Evolutionary conservation across 1,139 yeast genomes (phyloP).

Genomic region (Pneumocystis jirovecii): DNA sequence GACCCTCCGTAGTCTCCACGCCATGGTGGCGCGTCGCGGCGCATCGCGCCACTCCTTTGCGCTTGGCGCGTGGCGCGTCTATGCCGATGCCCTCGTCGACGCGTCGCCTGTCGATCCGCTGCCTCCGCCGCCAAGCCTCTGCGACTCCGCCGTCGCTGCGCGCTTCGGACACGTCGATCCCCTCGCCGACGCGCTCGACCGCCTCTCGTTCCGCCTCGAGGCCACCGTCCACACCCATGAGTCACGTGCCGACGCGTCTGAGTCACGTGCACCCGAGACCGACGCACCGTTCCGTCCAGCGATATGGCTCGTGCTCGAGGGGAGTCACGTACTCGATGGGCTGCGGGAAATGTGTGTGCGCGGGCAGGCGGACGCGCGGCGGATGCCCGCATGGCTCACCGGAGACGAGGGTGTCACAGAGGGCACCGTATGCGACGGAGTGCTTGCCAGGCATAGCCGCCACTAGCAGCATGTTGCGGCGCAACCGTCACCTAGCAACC

Average conservation of each 20-base stretch:
- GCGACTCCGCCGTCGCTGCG: conserved; percentile 4
- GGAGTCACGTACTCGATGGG: conserved; percentile 71
- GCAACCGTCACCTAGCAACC: too few species aligned
- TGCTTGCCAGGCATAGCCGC: neutral
- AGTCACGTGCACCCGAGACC: too few species aligned
- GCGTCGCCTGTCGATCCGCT: conserved; percentile 37
- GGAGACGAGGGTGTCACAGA: conserved; percentile 47
- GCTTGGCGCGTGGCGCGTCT: conserved; percentile 38
- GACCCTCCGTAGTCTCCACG: neutral
- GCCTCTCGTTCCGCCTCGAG: conserved; percentile 17
- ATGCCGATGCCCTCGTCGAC: conserved; percentile 53
- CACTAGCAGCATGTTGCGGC: too few species aligned
- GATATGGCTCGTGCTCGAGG: conserved; percentile 41
- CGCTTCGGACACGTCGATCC: conserved; percentile 16
- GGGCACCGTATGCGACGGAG: neutral
- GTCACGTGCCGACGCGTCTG: too few species aligned
- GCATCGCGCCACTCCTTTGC: neutral
- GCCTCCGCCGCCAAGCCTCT: neutral
- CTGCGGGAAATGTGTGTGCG: conserved; percentile 53
- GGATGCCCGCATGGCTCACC: conserved; percentile 61
- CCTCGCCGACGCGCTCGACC: conserved; percentile 16
- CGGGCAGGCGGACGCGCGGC: conserved; percentile 38
- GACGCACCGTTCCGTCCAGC: conserved; percentile 18
- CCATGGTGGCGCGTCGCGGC: neutral
- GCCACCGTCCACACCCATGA: neutral